Evolutionary conservation across 257 asterid genomes (phyloP), one percentile per base, ranked within the genome.

Genomic region (Petrea volubilis): DNA sequence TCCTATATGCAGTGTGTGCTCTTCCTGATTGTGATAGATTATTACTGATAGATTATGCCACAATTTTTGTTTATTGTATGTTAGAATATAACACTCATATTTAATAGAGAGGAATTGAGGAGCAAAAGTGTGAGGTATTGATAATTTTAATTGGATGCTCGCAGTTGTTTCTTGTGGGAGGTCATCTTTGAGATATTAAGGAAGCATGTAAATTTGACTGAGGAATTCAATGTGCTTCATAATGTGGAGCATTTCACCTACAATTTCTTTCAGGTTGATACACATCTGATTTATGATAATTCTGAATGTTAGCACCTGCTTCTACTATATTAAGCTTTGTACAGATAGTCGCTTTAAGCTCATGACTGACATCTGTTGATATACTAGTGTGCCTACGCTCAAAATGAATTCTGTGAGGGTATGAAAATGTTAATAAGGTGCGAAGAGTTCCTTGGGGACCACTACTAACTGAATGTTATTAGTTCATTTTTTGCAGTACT

Each of bases 141-240:
- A 18, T 59, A 36, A 1, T 20, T 36, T 60, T 8, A 34, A 11
- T 34, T n/a, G 23, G 50, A 36, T 3, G 25, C 14, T 34, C 36
- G 20, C 7, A 24, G 10, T 36, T 53, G 65, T 21, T 55, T 38
- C 49, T 68, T 36, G 21, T 27, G 41, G 29, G 21, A 43, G 21
- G 41, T 24, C 41, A 27, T 9, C 10, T 25, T 46, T 58, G 25
- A 36, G 51, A 73, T 62, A 40, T 43, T 67, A 47, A 34, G 59
- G 36, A 33, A 59, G 44, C 71, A 49, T n/a, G 27, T 71, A 60
- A 60, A 49, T 57, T 47, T 27, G 67, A 46, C 47, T 59, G 12
- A 12, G 60, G 63, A 50, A 27, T 52, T 67, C 52, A 20, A 14
- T 66, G 27, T 38, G 44, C 40, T 46, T 40, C 49, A 29, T 9